These are phyloP conservation scores for Chlamydomonas incerta DNA, from an alignment of 139 green algal species.

Conservation along the genomic window DNA sequence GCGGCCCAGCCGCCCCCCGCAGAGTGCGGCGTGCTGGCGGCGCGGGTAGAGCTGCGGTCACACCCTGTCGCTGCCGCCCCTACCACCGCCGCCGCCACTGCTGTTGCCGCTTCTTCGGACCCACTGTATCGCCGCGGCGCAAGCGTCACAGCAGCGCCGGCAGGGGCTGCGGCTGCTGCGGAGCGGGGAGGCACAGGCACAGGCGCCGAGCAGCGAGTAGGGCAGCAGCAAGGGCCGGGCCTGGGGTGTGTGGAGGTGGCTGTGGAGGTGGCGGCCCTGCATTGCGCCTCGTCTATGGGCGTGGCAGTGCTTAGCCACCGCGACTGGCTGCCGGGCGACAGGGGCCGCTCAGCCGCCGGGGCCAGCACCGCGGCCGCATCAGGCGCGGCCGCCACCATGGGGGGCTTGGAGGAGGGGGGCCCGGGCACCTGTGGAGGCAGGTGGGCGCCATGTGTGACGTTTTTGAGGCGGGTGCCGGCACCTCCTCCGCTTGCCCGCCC, in stretches of 20 bases:
- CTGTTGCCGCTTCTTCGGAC: background rate
- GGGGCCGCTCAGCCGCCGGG: too few species aligned
- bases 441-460: too few species aligned
- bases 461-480: too few species aligned
- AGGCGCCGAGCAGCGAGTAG: too few species aligned
- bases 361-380: too few species aligned
- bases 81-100: background rate
- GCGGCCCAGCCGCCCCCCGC: background rate
- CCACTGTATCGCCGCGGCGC: slow-evolving; percentile 24
- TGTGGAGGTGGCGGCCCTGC: slow-evolving; percentile 62
- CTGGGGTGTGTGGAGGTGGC: background rate
- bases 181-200: background rate
- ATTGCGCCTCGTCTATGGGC: slow-evolving; percentile 67
- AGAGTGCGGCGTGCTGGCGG: slow-evolving; percentile 62
- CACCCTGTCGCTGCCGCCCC: background rate
- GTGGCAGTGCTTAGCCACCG: slow-evolving; percentile 27
- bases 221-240: background rate
- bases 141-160: background rate
- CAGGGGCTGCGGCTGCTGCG: too few species aligned
- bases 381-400: too few species aligned
- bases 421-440: too few species aligned
- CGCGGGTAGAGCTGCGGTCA: background rate
- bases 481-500: too few species aligned
- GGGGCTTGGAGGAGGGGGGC: too few species aligned
- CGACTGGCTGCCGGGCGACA: too few species aligned